A percentile compares a stretch with the other conserved stretches of the same genome.
Conservation (phyloP, 495 filamentous ascomycete genomes). For the Echria macrotheca region DNA sequence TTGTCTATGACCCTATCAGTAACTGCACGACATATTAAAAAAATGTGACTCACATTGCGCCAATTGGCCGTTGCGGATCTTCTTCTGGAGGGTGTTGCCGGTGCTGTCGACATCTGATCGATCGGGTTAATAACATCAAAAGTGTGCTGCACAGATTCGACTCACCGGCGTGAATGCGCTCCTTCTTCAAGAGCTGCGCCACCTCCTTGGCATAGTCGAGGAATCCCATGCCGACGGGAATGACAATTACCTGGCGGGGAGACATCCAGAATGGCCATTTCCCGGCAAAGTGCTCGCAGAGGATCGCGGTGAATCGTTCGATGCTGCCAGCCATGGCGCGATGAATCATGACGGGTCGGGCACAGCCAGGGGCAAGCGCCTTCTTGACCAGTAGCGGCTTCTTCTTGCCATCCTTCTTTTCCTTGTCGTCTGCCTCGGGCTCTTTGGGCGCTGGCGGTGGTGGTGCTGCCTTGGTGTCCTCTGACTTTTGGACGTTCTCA, state of each 20-base stretch:
- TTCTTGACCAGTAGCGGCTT: constrained; percentile 38
- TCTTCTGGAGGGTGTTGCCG: constrained; percentile 93
- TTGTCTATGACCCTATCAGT: constrained; percentile 40
- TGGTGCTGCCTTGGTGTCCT: constrained; percentile 26
- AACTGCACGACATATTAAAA: too few species aligned
- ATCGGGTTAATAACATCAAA: not conserved
- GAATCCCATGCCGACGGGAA: constrained; percentile 81
- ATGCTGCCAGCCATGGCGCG: constrained; percentile 90
- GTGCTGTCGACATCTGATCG: constrained; percentile 71
- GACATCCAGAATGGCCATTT: constrained; percentile 99
- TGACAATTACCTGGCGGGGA: constrained; percentile 84
- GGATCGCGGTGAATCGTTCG: constrained; percentile 90
- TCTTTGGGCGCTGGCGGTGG: constrained; percentile 18
- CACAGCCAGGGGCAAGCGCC: constrained; percentile 61
- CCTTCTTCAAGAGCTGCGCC: constrained; percentile 50
- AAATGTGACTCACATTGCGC: constrained; percentile 85
- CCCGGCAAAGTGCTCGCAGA: constrained; percentile 91
- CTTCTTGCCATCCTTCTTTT: constrained; percentile 31
- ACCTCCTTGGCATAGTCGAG: constrained; percentile 87
- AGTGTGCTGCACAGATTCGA: not conserved
- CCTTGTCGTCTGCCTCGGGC: constrained; percentile 26
- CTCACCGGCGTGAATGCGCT: constrained; percentile 48
- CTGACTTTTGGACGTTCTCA: constrained; percentile 40
- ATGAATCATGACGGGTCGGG: constrained; percentile 94
- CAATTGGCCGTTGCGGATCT: constrained; percentile 83